Conservation (phyloP, 495 filamentous ascomycete genomes). For the Penicillium roqueforti region DNA sequence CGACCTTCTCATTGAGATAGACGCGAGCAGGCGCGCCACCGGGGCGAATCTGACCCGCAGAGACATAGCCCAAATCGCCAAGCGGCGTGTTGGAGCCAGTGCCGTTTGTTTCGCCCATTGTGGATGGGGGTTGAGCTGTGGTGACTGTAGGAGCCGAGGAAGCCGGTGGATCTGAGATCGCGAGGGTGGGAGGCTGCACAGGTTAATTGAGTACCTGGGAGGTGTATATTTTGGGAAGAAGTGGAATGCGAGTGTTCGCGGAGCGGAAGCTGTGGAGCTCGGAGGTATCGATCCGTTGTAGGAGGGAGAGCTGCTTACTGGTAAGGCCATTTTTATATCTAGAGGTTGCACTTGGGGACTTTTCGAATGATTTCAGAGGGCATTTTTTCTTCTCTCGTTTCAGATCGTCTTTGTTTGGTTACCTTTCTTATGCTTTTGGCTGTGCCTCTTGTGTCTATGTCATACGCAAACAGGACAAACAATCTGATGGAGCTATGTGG, state of each 20-base stretch:
- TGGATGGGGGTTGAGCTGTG: constrained; percentile 1
- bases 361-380: neutral
- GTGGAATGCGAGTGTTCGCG: neutral
- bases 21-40: constrained; percentile 84
- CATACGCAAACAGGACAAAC: constrained; percentile 30
- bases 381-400: neutral
- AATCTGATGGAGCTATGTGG: constrained; percentile 16
- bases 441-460: neutral
- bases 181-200: neutral
- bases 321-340: neutral
- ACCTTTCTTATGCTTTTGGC: neutral
- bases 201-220: neutral
- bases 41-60: constrained; percentile 41
- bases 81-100: constrained; percentile 34
- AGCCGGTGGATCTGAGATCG: neutral
- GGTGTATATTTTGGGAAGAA: neutral
- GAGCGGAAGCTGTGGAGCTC: constrained; percentile 25
- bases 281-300: neutral
- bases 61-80: constrained; percentile 35
- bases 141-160: neutral
- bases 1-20: constrained; percentile 88
- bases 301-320: neutral
- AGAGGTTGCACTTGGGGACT: neutral
- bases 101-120: constrained; percentile 26
- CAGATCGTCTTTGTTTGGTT: neutral